Conservation (phyloP, 352 stramenopile genomes). For the Achlya hypogyna region DNA sequence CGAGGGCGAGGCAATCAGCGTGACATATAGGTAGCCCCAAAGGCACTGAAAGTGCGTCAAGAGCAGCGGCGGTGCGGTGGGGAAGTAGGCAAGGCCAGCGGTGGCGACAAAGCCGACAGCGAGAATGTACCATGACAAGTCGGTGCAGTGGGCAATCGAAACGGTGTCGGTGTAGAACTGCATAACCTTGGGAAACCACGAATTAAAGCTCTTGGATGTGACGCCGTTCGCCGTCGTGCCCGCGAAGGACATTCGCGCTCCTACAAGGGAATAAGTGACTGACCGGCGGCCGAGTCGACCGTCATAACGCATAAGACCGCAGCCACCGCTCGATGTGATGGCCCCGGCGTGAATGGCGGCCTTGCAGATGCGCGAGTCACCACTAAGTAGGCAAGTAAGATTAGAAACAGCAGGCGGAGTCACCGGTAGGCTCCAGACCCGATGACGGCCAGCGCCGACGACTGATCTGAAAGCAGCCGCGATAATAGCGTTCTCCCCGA, state of each 20-base stretch:
- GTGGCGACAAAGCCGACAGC: conserved; percentile 27
- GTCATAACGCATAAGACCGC: conserved; percentile 46
- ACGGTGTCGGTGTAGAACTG: conserved; percentile 42
- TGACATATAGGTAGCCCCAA: conserved; percentile 71
- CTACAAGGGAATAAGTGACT: conserved; percentile 21
- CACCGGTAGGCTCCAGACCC: conserved; percentile 54
- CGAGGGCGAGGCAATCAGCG: conserved; percentile 45
- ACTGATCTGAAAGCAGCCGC: conserved; percentile 38
- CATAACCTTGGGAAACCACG: conserved; percentile 79
- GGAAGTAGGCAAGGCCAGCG: conserved; percentile 45
- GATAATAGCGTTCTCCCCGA: neutral
- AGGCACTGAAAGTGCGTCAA: conserved; percentile 46
- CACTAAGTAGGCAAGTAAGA: too few species aligned
- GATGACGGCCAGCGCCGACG: conserved; percentile 49
- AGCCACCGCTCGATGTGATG: conserved; percentile 56
- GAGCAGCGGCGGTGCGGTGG: conserved; percentile 27
- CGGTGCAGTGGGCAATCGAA: conserved; percentile 45
- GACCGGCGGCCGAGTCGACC: too few species aligned
- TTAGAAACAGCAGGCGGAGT: neutral
- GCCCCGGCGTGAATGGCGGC: conserved; percentile 69
- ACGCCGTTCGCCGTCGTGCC: conserved; percentile 44
- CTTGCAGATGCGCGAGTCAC: conserved; percentile 70
- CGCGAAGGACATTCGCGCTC: conserved; percentile 36
- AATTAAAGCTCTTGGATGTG: conserved; percentile 35
- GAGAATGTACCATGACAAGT: conserved; percentile 70